These are phyloP conservation scores for Xerocomellus intermedius DNA, from an alignment of 768 basidiomycete species.

Conservation along the genomic window DNA sequence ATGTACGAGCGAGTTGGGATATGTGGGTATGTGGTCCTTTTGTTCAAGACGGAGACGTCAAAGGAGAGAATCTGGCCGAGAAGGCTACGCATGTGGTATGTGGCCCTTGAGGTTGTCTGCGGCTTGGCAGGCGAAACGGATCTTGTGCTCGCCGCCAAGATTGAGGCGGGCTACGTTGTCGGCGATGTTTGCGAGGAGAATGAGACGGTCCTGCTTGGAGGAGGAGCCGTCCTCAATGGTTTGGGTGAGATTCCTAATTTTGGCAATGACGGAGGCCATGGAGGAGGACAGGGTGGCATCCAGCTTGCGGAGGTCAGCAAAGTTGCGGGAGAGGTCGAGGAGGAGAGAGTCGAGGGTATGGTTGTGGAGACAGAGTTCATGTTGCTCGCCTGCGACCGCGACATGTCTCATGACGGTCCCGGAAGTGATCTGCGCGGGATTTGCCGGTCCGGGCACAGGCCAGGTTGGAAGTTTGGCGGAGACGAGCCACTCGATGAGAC, in stretches of 20 bases:
- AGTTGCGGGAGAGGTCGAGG: constrained; percentile 88
- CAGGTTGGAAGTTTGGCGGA: too few species aligned
- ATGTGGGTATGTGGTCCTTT: constrained; percentile 74
- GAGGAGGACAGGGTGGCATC: constrained; percentile 94
- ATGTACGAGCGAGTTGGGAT: constrained; percentile 66
- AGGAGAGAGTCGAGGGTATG: constrained; percentile 94
- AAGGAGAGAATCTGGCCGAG: constrained; percentile 64
- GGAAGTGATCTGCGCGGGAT: constrained; percentile 13
- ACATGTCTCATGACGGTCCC: constrained; percentile 27
- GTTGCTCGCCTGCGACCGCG: constrained; percentile 32
- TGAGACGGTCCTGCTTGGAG: constrained; percentile 71
- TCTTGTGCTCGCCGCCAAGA: constrained; percentile 96
- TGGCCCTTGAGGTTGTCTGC: constrained; percentile 82
- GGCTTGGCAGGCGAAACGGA: constrained; percentile 88
- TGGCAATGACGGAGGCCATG: constrained; percentile 74
- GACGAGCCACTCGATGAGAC: too few species aligned
- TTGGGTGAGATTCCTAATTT: constrained; percentile 70
- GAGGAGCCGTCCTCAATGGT: constrained; percentile 68
- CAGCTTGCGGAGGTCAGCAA: constrained; percentile 96
- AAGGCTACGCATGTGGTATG: constrained; percentile 59
- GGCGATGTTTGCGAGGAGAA: constrained; percentile 87
- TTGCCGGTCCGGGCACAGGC: constrained; percentile 35
- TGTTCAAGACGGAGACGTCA: constrained; percentile 52
- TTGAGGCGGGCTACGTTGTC: constrained; percentile 91
- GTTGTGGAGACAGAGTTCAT: constrained; percentile 55